These are phyloP conservation scores for Euphorbia lathyris DNA, from an alignment of 345 rosid species.

Conservation along the genomic window DNA sequence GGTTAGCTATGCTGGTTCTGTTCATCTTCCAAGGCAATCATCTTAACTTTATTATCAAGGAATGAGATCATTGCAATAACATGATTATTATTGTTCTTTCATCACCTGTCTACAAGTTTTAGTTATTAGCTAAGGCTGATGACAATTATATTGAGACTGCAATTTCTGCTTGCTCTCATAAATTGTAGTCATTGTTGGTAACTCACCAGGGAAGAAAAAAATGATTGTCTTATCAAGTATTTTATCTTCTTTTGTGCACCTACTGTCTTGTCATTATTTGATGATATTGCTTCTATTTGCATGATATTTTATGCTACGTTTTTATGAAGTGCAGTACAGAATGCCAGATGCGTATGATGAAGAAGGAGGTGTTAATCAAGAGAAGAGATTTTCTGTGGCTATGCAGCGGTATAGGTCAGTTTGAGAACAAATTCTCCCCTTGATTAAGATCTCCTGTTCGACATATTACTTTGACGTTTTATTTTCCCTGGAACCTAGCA, in stretches of 20 bases:
- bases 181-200: neutral
- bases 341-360: constrained; percentile 97
- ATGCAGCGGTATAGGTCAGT: constrained; percentile 80
- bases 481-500: constrained; percentile 17
- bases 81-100: neutral
- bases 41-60: neutral
- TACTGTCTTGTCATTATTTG: neutral
- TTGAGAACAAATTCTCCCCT: neutral
- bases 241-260: neutral
- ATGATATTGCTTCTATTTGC: constrained; percentile 2
- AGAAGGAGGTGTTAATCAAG: constrained; percentile 80
- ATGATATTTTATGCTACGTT: constrained; percentile 9
- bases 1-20: neutral
- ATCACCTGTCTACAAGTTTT: constrained; percentile 1
- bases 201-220: neutral
- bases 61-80: neutral
- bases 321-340: constrained; percentile 57
- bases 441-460: neutral
- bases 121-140: neutral
- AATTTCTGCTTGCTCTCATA: neutral
- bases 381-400: constrained; percentile 92
- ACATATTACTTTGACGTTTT: neutral
- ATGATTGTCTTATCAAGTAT: neutral
- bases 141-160: neutral
- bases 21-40: neutral